These are phyloP conservation scores for Cyberlindnera samutprakarnensis DNA, from an alignment of 805 yeast species.

Conservation along the genomic window DNA sequence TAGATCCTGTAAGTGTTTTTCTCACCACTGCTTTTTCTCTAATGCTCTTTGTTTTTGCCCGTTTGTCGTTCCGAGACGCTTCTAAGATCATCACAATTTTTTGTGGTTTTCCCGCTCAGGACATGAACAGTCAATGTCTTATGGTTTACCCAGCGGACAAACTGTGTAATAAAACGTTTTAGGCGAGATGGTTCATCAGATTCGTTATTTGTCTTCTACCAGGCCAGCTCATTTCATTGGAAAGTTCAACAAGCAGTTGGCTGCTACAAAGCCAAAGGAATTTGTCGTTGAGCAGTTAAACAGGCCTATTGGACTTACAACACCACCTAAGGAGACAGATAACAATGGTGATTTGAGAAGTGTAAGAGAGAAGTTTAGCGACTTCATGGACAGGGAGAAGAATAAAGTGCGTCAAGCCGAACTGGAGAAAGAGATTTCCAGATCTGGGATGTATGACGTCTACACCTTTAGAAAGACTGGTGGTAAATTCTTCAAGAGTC, in stretches of 20 bases:
- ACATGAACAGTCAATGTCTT: too few species aligned
- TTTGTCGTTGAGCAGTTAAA: constrained; percentile 27
- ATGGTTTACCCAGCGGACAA: too few species aligned
- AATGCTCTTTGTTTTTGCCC: too few species aligned
- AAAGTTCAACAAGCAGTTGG: constrained; percentile 27
- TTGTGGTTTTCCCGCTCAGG: too few species aligned
- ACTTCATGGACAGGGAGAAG: constrained; percentile 41
- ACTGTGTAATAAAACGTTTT: too few species aligned
- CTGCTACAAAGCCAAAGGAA: constrained; percentile 30
- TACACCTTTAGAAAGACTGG: constrained; percentile 61
- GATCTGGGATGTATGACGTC: constrained; percentile 61
- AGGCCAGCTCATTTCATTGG: constrained; percentile 16
- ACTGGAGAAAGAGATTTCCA: constrained; percentile 55
- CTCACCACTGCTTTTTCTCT: too few species aligned
- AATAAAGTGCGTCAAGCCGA: constrained; percentile 40
- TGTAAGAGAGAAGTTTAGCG: constrained; percentile 32
- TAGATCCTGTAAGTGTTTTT: too few species aligned
- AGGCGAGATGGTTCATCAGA: too few species aligned
- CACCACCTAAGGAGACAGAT: constrained; percentile 31
- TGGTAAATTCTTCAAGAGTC: constrained; percentile 82
- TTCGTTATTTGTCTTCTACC: too few species aligned
- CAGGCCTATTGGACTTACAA: constrained; percentile 40
- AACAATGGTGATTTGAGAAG: constrained; percentile 34
- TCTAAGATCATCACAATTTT: too few species aligned
- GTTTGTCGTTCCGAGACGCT: too few species aligned